Evolutionary conservation across 108 stramenopile species (phyloP).

Genomic region (Epipyxis sp.): DNA sequence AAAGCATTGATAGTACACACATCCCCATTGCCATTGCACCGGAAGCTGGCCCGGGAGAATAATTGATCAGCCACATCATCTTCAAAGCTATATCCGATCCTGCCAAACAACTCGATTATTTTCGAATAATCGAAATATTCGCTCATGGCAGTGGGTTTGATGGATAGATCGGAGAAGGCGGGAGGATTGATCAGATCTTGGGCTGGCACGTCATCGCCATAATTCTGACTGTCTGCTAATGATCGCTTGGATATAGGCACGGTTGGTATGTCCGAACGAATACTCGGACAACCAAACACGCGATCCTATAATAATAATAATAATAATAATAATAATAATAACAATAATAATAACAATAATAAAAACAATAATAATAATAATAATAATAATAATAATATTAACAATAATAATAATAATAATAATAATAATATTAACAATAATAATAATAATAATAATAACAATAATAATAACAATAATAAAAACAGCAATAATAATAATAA

Average conservation of each 20-base stretch:
- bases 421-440: too few relatives aligned
- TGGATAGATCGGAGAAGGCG: slow-evolving; percentile 28
- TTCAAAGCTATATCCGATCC: slow-evolving; percentile 1
- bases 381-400: too few relatives aligned
- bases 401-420: too few relatives aligned
- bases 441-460: too few relatives aligned
- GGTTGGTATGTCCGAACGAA: slow-evolving; percentile 62
- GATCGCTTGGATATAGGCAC: slow-evolving; percentile 37
- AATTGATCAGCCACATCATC: not conserved
- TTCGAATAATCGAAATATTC: not conserved
- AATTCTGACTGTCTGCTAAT: slow-evolving; percentile 69
- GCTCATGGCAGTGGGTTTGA: slow-evolving; percentile 5
- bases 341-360: too few relatives aligned
- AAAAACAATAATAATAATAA: too few relatives aligned
- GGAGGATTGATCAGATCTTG: slow-evolving; percentile 23
- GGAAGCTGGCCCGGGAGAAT: not conserved
- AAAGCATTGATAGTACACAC: slow-evolving; percentile 8
- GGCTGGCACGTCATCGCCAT: slow-evolving; percentile 60
- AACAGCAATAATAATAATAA: too few relatives aligned
- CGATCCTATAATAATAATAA: too few relatives aligned
- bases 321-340: too few relatives aligned
- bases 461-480: too few relatives aligned
- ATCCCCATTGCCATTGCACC: not conserved
- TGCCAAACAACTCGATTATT: slow-evolving; percentile 5
- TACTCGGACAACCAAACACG: slow-evolving; percentile 61